phyloP scores from a whole-genome alignment of 768 basidiomycete species.

The Rhodocollybia butyracea region DNA sequence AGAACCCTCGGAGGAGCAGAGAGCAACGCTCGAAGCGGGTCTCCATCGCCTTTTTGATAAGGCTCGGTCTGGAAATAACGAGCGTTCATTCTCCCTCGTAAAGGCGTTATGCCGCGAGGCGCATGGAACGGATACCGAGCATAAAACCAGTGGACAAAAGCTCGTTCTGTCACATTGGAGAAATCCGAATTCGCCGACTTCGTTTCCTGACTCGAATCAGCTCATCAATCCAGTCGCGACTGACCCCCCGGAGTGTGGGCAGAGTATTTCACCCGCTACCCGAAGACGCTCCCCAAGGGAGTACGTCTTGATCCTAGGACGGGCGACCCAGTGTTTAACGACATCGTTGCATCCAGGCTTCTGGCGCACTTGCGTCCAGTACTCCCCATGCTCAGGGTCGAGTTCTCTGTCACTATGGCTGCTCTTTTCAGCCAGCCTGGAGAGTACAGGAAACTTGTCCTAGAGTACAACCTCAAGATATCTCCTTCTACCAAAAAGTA shows the following conservation, averaged over 20 bases:
- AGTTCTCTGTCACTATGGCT: constrained; percentile 1
- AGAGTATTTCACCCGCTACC: neutral
- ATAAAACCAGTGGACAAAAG: neutral
- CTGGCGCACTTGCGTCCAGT: neutral
- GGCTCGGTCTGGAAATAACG: constrained; percentile 1
- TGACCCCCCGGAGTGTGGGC: neutral
- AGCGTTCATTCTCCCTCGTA: neutral
- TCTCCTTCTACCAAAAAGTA: neutral
- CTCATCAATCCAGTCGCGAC: neutral
- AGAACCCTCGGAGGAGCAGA: neutral
- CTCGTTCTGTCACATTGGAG: constrained; percentile 1
- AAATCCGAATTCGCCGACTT: too few relatives aligned
- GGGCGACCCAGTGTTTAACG: neutral
- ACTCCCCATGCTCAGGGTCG: neutral
- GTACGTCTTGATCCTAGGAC: neutral
- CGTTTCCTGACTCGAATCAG: neutral
- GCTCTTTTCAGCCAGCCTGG: neutral
- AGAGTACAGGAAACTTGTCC: neutral
- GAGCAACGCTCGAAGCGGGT: neutral
- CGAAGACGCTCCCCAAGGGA: neutral
- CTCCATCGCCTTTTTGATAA: neutral
- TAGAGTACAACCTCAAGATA: neutral
- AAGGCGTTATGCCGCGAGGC: neutral
- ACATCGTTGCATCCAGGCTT: neutral
- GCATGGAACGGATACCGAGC: neutral